Evolutionary conservation across 2,329 filamentous ascomycete genomes (phyloP).

Genomic region (Aspergillus sp.): DNA sequence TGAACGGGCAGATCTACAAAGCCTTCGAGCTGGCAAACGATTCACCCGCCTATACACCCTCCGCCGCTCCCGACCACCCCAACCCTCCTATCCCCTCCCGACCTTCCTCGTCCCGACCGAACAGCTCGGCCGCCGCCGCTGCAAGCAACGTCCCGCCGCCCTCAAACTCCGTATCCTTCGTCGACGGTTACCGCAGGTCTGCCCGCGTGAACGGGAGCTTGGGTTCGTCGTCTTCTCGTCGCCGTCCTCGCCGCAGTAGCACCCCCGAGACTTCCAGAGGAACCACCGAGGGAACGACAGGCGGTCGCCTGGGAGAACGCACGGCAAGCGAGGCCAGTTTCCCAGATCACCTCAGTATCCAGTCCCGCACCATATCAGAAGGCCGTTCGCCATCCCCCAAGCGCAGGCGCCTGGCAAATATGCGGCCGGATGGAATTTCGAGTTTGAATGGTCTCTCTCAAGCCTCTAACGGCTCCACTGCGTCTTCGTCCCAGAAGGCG

Average conservation of each 20-base stretch:
- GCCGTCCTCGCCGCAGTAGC: constrained; percentile 34
- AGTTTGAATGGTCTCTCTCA: constrained; percentile 57
- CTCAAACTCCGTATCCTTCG: constrained; percentile 11
- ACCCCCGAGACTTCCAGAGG: constrained; percentile 26
- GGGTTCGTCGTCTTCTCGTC: constrained; percentile 18
- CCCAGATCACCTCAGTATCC: constrained; percentile 24
- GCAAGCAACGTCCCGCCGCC: constrained; percentile 22
- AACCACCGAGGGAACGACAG: constrained; percentile 19
- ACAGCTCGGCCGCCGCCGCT: constrained; percentile 21
- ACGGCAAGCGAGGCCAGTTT: constrained; percentile 27
- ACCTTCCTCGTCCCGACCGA: constrained; percentile 43
- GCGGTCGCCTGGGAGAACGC: constrained; percentile 22
- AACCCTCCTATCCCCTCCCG: constrained; percentile 56
- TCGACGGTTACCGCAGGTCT: constrained; percentile 11
- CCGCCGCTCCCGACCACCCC: constrained; percentile 68
- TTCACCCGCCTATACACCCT: constrained; percentile 55
- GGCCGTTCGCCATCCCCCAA: constrained; percentile 48
- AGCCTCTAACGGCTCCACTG: constrained; percentile 57
- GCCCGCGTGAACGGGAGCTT: constrained; percentile 12
- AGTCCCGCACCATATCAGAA: constrained; percentile 28
- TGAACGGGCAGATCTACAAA: constrained; percentile 41
- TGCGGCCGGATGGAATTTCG: constrained; percentile 62
- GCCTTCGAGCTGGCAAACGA: constrained; percentile 73
- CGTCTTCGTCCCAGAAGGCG: constrained; percentile 47
- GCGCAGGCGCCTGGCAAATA: constrained; percentile 60